Conservation (phyloP, 2,329 filamentous ascomycete genomes). For the Fusarium chaquense region DNA sequence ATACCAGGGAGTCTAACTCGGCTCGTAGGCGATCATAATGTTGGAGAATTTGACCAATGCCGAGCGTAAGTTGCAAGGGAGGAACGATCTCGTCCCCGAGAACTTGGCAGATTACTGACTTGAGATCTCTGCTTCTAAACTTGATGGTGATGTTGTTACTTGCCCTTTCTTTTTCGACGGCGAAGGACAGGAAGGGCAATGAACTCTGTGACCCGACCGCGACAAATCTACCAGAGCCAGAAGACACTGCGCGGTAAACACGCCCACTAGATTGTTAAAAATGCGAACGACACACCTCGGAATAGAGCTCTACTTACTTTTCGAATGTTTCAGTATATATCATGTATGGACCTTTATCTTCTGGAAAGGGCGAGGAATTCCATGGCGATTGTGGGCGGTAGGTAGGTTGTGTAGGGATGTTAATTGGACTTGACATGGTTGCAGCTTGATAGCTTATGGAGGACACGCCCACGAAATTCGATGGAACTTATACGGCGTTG, state of each 20-base stretch:
- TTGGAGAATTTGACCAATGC: constrained; percentile 42
- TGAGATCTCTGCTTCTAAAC: constrained; percentile 54
- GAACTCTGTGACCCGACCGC: constrained; percentile 31
- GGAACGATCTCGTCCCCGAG: constrained; percentile 39
- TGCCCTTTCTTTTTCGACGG: constrained; percentile 46
- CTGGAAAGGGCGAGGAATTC: constrained; percentile 30
- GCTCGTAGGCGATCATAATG: constrained; percentile 45
- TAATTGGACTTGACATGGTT: constrained; percentile 44
- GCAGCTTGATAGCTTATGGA: background rate
- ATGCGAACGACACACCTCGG: too few relatives aligned
- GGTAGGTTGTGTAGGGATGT: constrained; percentile 39
- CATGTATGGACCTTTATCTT: constrained; percentile 43
- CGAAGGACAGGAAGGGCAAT: constrained; percentile 44
- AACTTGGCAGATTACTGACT: constrained; percentile 54
- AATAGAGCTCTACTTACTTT: constrained; percentile 36
- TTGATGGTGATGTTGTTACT: constrained; percentile 41
- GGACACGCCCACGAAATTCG: background rate
- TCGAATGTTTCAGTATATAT: constrained; percentile 44
- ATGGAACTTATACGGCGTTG: background rate
- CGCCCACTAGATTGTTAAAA: constrained; percentile 41
- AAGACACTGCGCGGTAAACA: constrained; percentile 45
- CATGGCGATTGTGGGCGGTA: constrained; percentile 10
- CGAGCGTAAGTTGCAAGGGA: constrained; percentile 25
- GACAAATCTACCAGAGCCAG: constrained; percentile 47
- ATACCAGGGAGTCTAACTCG: constrained; percentile 27